Conservation (phyloP, 495 filamentous ascomycete genomes). For the Chaetomium tenue region DNA sequence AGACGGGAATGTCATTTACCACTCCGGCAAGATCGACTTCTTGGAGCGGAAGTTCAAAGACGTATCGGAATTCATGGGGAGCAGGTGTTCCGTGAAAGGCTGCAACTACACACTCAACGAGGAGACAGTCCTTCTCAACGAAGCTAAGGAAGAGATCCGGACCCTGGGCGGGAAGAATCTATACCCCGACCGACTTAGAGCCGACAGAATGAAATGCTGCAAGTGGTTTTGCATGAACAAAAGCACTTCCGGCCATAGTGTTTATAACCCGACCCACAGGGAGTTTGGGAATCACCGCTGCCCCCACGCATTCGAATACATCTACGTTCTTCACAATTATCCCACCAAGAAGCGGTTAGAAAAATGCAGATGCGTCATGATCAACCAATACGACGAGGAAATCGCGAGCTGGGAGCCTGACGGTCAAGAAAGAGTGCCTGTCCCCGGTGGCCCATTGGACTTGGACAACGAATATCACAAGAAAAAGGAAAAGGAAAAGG, state of each 20-base stretch:
- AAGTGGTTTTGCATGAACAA: not conserved
- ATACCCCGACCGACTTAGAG: not conserved
- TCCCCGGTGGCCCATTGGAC: not conserved
- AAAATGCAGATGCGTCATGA: conserved; percentile 1
- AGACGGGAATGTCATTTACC: not conserved
- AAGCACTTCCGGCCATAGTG: not conserved
- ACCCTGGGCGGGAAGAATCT: conserved; percentile 1
- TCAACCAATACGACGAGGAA: not conserved
- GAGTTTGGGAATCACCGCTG: not conserved
- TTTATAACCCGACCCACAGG: not conserved
- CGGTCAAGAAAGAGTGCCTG: not conserved
- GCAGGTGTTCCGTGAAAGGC: not conserved
- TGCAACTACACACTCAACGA: conserved; percentile 6
- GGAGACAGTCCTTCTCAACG: conserved; percentile 2
- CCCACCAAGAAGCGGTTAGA: not conserved
- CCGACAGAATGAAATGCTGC: not conserved
- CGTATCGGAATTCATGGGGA: not conserved
- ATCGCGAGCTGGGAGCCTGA: not conserved
- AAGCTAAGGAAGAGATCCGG: not conserved
- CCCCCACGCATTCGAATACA: not conserved
- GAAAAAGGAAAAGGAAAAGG: not conserved
- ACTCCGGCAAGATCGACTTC: not conserved
- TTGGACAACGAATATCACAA: conserved; percentile 2
- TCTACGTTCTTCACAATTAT: too few species aligned
- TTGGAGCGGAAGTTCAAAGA: not conserved